A percentile compares a stretch with the other conserved stretches of the same genome.
phyloP scores from a whole-genome alignment of 2,329 filamentous ascomycete species.

The Beauveria varroae region DNA sequence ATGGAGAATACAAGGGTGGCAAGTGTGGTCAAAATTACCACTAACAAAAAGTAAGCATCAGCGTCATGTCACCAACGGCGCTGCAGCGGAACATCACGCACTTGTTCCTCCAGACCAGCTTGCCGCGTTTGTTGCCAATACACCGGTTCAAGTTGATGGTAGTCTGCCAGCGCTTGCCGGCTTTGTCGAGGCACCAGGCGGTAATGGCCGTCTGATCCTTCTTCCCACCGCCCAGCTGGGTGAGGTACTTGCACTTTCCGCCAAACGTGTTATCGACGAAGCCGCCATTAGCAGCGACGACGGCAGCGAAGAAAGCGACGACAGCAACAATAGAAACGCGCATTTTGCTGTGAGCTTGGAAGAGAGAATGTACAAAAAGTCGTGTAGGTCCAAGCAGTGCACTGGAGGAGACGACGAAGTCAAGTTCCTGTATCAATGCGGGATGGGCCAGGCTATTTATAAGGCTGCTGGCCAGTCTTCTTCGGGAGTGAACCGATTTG shows the following conservation, averaged over 20 bases:
- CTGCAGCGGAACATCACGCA: background rate
- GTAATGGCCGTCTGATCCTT: background rate
- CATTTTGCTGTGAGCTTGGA: background rate
- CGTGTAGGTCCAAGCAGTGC: background rate
- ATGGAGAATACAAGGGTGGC: background rate
- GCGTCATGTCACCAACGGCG: background rate
- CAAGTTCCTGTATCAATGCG: background rate
- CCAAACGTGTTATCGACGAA: background rate
- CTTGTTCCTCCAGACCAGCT: background rate
- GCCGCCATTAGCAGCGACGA: background rate
- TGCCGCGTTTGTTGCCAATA: slow-evolving; percentile 1
- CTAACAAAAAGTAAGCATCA: background rate
- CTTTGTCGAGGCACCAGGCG: background rate
- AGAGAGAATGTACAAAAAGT: background rate
- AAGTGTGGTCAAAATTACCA: slow-evolving; percentile 3
- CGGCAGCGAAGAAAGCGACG: background rate
- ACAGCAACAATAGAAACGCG: background rate
- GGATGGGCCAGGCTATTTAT: background rate
- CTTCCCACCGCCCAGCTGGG: background rate
- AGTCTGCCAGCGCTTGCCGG: background rate
- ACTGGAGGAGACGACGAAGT: too few species aligned
- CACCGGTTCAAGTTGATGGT: slow-evolving; percentile 5
- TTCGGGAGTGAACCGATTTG: background rate
- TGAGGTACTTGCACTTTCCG: background rate
- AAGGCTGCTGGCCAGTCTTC: background rate